Percentiles rank a stretch among this genome's conserved stretches.
Evolutionary conservation across 2,329 filamentous ascomycete species (phyloP).

Genomic region (Cladophialophora yegresii): DNA sequence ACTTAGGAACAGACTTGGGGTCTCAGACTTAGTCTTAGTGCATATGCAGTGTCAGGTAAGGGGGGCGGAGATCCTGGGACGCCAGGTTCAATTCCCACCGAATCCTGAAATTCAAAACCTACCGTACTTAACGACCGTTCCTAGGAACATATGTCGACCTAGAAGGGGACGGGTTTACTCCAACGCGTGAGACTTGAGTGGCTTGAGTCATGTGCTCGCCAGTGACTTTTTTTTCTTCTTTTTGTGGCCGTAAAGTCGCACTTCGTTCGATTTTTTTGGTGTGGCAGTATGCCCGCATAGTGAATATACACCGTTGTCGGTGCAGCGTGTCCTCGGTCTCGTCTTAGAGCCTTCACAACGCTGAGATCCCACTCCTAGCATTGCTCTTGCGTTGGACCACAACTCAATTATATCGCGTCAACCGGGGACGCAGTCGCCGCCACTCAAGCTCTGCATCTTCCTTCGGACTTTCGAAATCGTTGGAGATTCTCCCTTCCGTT

Average conservation of each 20-base stretch:
- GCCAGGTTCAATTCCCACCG: not conserved
- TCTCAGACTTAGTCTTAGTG: slow-evolving; percentile 2
- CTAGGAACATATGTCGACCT: not conserved
- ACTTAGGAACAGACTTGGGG: not conserved
- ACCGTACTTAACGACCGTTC: slow-evolving; percentile 4
- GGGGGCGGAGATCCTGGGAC: not conserved
- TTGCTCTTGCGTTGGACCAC: not conserved
- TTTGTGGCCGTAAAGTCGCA: not conserved
- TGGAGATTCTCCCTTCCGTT: not conserved
- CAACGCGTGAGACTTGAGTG: not conserved
- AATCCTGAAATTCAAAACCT: not conserved
- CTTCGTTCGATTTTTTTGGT: not conserved
- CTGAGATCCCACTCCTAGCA: not conserved
- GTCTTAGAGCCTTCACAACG: not conserved
- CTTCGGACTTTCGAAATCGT: not conserved
- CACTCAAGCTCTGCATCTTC: not conserved
- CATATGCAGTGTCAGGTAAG: slow-evolving; percentile 3
- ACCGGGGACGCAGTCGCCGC: not conserved
- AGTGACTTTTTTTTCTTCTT: not conserved
- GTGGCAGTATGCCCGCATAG: not conserved
- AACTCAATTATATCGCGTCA: not conserved
- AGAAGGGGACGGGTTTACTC: not conserved
- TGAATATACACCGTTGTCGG: not conserved
- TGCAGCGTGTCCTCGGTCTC: not conserved
- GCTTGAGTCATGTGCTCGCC: not conserved